Percentiles rank a stretch among this genome's conserved stretches.
These are phyloP conservation scores for Camellia oleifera DNA, from an alignment of 179 eudicot species.

Conservation along the genomic window DNA sequence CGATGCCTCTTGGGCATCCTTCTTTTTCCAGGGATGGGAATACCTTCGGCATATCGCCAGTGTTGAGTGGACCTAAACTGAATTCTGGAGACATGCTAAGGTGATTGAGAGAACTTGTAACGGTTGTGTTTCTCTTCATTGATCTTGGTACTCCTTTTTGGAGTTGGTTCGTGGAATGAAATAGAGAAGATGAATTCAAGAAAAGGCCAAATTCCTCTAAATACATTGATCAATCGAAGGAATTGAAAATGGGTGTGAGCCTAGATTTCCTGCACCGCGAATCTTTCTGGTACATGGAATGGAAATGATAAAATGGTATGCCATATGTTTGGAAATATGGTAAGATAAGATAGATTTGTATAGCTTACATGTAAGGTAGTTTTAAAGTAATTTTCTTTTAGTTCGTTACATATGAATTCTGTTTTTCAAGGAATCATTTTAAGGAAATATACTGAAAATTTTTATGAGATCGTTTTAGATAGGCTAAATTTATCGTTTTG, in stretches of 20 bases:
- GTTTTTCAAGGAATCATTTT: too few relatives aligned
- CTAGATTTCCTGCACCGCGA: too few relatives aligned
- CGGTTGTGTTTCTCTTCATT: neutral
- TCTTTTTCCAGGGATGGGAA: slow-evolving; percentile 34
- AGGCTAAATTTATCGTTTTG: neutral
- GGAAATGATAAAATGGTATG: too few relatives aligned
- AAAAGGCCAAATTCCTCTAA: neutral
- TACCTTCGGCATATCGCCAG: slow-evolving; percentile 48
- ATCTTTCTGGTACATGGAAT: too few relatives aligned
- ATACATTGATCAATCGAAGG: neutral
- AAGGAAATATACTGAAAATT: too few relatives aligned
- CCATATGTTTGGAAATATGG: too few relatives aligned
- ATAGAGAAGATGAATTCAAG: neutral
- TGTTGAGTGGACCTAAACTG: slow-evolving; percentile 40
- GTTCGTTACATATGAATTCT: too few relatives aligned
- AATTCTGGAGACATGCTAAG: slow-evolving; percentile 55
- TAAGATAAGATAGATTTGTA: too few relatives aligned
- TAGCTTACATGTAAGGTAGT: too few relatives aligned
- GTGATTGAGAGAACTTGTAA: slow-evolving; percentile 18
- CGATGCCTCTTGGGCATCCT: slow-evolving; percentile 58
- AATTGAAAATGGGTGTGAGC: neutral
- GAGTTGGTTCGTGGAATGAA: too few relatives aligned
- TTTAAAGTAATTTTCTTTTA: too few relatives aligned
- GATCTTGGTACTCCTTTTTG: neutral
- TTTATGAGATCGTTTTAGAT: too few relatives aligned